Base-by-base conservation (phyloP, 768 basidiomycete species). In the Suillus discolor region DNA sequence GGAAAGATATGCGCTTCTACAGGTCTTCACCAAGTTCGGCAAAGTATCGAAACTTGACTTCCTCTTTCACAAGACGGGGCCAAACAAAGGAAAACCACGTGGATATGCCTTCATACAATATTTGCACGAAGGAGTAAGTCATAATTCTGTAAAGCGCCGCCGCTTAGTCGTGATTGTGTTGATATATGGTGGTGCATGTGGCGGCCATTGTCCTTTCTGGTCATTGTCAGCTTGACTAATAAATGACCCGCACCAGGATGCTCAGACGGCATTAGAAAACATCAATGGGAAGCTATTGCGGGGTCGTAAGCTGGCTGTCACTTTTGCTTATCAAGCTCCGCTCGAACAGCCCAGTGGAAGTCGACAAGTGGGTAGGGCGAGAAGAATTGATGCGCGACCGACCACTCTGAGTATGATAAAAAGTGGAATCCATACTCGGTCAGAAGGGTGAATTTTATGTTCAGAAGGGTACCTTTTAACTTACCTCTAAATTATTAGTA, bases 81-180 rank as follows among this genome's bases (percentile, higher is more conserved):
- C 88, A 15, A 78, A 89, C 72, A 96, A 90, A 74, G 97, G 97
- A 20, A 97, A 93, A 75, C 96, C 97, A 0, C 83, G 96, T 15
- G 97, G 97, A 6, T 99, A 97, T 77, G 96, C 96, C 0, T 99
- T 99, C 70, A 79, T 99, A 41, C 94, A 98, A 79, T 98, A 89
- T 72, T 83, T 83, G 38, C 85, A 85, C 53, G 83, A 89, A 79
- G 87, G 89, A 79, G 97, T 99, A 79, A 82, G 93, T 89, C 61
- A 25, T 31, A 31, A 67, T 39, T 11, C 59, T 57, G 70, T 67
- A 65, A 42, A 42, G 71, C 63, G 71, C 70, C 71, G 63, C 47
- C 71, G 68, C 65, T 59, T 45, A 55, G 51, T 66, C 62, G 59
- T 18, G 39, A 60, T 60, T 20, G 18, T 15, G 25, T 60, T 28